These are phyloP conservation scores for Coix lacrymajobi DNA, from an alignment of 176 grass and related monocot genomes.

Conservation along the genomic window DNA sequence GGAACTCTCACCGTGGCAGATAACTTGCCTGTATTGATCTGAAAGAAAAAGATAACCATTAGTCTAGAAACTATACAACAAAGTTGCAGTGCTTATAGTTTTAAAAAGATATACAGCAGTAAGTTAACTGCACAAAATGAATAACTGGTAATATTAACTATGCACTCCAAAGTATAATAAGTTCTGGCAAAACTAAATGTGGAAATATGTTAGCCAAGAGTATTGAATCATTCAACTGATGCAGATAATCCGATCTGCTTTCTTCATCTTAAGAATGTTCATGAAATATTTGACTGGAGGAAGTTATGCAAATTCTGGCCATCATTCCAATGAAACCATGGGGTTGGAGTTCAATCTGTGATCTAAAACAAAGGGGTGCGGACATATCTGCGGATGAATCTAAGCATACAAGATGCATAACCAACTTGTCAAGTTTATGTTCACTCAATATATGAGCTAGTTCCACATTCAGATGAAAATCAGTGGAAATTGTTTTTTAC, in stretches of 20 bases:
- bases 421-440: background rate
- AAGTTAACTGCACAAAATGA: background rate
- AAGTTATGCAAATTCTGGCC: background rate
- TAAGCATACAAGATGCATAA: background rate
- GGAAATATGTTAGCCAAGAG: background rate
- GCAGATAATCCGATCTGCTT: background rate
- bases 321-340: background rate
- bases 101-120: background rate
- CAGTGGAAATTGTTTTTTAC: background rate
- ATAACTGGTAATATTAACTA: background rate
- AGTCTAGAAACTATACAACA: background rate
- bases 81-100: background rate
- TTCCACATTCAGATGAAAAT: background rate
- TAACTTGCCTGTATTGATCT: slow-evolving; percentile 50
- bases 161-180: background rate
- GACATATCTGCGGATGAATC: background rate
- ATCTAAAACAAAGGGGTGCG: background rate
- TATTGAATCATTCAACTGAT: background rate
- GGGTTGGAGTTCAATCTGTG: background rate
- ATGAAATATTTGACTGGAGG: background rate
- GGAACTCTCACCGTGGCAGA: slow-evolving; percentile 47
- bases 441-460: background rate
- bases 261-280: background rate
- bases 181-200: background rate
- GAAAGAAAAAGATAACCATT: slow-evolving; percentile 24